Conservation (phyloP, 2,329 filamentous ascomycete species). For the Dothidotthia symphoricarpi region DNA sequence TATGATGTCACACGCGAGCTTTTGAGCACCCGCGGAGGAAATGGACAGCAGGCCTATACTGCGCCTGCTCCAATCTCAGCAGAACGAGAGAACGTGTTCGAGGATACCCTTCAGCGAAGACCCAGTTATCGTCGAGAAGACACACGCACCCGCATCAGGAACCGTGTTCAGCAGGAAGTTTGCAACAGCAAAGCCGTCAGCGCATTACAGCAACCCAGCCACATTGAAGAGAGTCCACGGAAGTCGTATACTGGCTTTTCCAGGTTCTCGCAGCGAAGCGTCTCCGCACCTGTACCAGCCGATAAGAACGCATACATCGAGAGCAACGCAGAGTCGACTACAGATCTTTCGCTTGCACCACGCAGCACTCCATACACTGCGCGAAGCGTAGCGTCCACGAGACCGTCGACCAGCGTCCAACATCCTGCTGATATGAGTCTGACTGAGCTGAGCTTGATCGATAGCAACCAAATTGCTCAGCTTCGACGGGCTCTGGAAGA, state of each 20-base stretch:
- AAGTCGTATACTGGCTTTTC: conserved; percentile 28
- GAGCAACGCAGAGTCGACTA: conserved; percentile 42
- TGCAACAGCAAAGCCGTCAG: conserved; percentile 31
- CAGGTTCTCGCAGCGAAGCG: conserved; percentile 24
- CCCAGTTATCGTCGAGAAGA: conserved; percentile 33
- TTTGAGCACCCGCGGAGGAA: conserved; percentile 26
- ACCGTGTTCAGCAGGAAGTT: conserved; percentile 35
- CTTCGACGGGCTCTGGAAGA: conserved; percentile 57
- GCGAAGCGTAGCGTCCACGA: conserved; percentile 20
- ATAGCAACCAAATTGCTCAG: conserved; percentile 53
- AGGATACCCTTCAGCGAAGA: conserved; percentile 24
- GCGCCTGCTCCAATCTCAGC: conserved; percentile 9
- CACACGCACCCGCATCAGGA: conserved; percentile 35
- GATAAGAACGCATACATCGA: conserved; percentile 24
- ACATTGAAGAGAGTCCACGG: conserved; percentile 19
- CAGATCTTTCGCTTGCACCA: conserved; percentile 41
- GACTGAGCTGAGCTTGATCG: conserved; percentile 57
- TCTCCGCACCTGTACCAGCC: conserved; percentile 31
- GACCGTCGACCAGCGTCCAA: conserved; percentile 22
- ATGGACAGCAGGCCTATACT: conserved; percentile 15
- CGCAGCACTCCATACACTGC: conserved; percentile 30
- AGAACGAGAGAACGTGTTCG: conserved; percentile 17
- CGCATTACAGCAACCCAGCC: conserved; percentile 18
- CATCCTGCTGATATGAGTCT: conserved; percentile 38
- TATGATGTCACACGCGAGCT: conserved; percentile 35